Conservation (phyloP, 1,139 yeast species). For the Taphrina betulina region DNA sequence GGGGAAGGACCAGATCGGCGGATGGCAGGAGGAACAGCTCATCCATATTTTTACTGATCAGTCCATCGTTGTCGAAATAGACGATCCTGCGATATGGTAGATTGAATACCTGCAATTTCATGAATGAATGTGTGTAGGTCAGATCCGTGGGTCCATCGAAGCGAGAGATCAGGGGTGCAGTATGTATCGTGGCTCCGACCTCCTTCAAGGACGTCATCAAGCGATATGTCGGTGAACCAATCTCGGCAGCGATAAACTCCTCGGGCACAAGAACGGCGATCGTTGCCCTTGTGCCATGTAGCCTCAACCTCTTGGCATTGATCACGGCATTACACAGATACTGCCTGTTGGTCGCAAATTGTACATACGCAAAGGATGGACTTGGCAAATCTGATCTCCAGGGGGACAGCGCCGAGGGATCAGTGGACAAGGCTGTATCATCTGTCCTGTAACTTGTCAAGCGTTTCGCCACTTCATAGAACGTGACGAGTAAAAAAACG, state of each 20-base stretch:
- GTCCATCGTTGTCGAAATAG: constrained; percentile 14
- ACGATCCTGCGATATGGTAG: neutral
- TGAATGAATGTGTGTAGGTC: constrained; percentile 3
- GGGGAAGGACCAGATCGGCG: constrained; percentile 5
- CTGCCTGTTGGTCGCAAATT: constrained; percentile 8
- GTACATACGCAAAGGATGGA: neutral
- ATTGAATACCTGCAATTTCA: neutral
- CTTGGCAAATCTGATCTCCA: too few species aligned
- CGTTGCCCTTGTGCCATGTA: neutral
- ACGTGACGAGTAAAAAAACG: too few species aligned
- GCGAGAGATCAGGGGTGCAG: neutral
- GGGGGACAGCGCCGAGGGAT: too few species aligned
- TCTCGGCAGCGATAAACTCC: neutral
- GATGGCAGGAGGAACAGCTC: neutral
- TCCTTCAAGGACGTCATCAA: neutral
- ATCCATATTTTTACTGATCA: neutral
- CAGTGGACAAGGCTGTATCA: too few species aligned
- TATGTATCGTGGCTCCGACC: neutral
- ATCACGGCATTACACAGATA: constrained; percentile 11
- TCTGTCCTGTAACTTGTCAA: too few species aligned
- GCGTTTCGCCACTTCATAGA: too few species aligned
- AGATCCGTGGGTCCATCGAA: neutral
- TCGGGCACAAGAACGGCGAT: constrained; percentile 1
- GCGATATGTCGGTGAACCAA: neutral
- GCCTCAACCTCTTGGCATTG: neutral